Conservation (phyloP, 306 rosid genomes). For the Fragaria ananassa region DNA sequence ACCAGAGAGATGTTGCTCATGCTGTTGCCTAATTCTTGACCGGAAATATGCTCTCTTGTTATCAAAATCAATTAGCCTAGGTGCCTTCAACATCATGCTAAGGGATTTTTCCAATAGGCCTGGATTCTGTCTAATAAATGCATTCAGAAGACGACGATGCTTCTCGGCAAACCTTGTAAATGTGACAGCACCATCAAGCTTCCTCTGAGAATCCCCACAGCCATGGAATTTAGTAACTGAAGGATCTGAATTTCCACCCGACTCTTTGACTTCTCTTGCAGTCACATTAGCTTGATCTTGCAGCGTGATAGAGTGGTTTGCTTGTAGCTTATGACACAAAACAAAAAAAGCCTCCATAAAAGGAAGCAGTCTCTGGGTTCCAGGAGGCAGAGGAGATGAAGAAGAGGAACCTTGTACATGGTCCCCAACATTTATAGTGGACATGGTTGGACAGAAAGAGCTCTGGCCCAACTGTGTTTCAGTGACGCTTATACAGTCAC, state of each 20-base stretch:
- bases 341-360: constrained; percentile 97
- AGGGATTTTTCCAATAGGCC: constrained; percentile 92
- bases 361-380: constrained; percentile 92
- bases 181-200: constrained; percentile 70
- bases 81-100: constrained; percentile 94
- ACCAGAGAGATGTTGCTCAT: constrained; percentile 86
- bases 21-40: constrained; percentile 94
- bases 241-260: constrained; percentile 62
- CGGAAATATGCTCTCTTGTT: constrained; percentile 94
- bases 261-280: constrained; percentile 93
- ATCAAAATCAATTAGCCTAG: constrained; percentile 93
- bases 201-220: constrained; percentile 61
- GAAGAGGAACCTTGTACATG: constrained; percentile 76
- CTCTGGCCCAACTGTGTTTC: constrained; percentile 83
- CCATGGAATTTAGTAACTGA: constrained; percentile 24
- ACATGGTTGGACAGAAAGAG: constrained; percentile 49
- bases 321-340: constrained; percentile 90
- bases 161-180: constrained; percentile 91
- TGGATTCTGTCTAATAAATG: constrained; percentile 95
- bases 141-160: constrained; percentile 94
- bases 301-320: constrained; percentile 54
- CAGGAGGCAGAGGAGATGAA: constrained; percentile 96
- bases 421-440: constrained; percentile 62
- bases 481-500: constrained; percentile 88
- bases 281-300: constrained; percentile 68